Evolutionary conservation across 805 yeast genomes (phyloP), one percentile per base, ranked within the genome.

Genomic region (Wickerhamomyces silvicola): DNA sequence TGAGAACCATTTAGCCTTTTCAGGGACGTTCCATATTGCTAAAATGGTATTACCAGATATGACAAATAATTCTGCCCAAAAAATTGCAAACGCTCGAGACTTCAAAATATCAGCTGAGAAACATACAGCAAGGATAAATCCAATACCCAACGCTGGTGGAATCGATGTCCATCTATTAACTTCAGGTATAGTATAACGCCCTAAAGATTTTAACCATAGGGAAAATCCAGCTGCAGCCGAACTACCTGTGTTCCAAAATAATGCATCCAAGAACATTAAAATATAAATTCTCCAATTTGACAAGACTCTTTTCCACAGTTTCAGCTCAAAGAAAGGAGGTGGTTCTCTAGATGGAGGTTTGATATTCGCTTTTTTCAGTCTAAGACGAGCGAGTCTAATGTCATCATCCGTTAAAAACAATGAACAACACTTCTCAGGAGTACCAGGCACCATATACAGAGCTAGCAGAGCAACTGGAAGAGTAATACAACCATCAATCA

Each of bases 221-320:
- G 36, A 24, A 20, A 33, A 56, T 36, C 78, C 78, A 15, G n/a
- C 70, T 60, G 4, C 69, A 51, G 4, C 67, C 67, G 69, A 66
- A 55, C n/a, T n/a, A n/a, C n/a, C n/a, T n/a, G 74, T 72, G 72
- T 77, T 72, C 44, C 78, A 70, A 48, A 75, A 61, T 21, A 75
- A 58, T 39, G 68, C 65, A 64, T 72, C 72, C 9, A 71, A 42
- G 10, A 59, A 12, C 6, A 69, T 49, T 25, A 78, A 55, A 4
- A 72, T 60, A 42, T 72, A 75, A 28, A 78, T 52, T 39, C 73
- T 72, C 80, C 81, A 76, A 23, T 68, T 59, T 5, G 64, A 52
- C 29, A 78, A 56, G n/a, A 75, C 65, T 16, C 59, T 57, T 31
- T 60, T 65, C 83, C 84, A 78, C 17, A 63, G 57, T 11, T 61